Conservation (phyloP, 108 stramenopile species). For the Ochromonas danica region DNA sequence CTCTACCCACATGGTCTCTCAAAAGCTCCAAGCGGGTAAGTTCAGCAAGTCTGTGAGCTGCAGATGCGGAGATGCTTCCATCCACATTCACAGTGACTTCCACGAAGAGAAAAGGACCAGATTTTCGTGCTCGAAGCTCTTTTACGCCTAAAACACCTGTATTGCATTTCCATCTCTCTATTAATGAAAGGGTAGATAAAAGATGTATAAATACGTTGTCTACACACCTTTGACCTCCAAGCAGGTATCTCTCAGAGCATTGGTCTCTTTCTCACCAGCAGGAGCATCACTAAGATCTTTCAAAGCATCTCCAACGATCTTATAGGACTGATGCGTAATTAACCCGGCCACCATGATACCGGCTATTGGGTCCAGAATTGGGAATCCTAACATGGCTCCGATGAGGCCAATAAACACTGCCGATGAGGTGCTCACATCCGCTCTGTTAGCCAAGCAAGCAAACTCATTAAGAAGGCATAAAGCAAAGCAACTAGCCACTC, state of each 20-base stretch:
- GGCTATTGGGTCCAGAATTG: constrained; percentile 25
- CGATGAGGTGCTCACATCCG: constrained; percentile 10
- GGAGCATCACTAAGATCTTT: constrained; percentile 33
- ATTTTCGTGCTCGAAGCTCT: constrained; percentile 20
- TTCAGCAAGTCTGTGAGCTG: constrained; percentile 27
- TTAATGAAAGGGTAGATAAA: too few species aligned
- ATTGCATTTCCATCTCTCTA: too few species aligned
- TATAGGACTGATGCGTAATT: neutral
- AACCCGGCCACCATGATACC: constrained; percentile 30
- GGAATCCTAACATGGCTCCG: constrained; percentile 1
- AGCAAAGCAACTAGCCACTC: neutral
- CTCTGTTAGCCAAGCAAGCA: neutral
- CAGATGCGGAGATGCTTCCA: constrained; percentile 33
- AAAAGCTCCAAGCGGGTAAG: constrained; percentile 4
- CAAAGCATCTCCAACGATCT: neutral
- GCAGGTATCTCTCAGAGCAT: constrained; percentile 6
- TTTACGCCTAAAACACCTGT: constrained; percentile 4
- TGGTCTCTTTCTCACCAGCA: constrained; percentile 2
- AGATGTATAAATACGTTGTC: too few species aligned
- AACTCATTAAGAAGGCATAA: too few species aligned
- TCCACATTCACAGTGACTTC: constrained; percentile 12
- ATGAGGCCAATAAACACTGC: constrained; percentile 31
- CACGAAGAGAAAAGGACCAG: constrained; percentile 32
- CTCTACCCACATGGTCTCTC: constrained; percentile 2
- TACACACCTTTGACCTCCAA: neutral